Conservation (phyloP, 345 rosid genomes). For the Excoecaria cochinchinensis region DNA sequence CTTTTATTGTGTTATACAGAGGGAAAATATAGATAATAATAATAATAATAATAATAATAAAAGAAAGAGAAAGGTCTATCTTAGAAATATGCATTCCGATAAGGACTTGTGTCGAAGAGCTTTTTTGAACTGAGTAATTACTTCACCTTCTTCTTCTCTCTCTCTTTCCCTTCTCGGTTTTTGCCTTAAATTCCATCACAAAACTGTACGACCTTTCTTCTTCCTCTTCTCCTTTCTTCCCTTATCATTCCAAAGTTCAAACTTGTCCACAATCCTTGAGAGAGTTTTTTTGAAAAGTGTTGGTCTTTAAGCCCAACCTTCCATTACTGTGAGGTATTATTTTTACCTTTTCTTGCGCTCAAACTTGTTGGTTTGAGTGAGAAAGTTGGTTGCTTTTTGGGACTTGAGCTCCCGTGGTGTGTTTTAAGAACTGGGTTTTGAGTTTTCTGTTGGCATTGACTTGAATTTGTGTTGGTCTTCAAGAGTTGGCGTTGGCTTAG, state of each 20-base stretch:
- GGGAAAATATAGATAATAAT: not conserved
- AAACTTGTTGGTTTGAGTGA: not conserved
- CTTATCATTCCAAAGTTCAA: not conserved
- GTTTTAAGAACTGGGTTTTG: slow-evolving; percentile 20
- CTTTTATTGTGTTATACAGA: not conserved
- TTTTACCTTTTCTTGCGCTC: not conserved
- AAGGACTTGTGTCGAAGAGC: slow-evolving; percentile 34
- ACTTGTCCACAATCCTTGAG: not conserved
- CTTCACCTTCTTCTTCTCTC: slow-evolving; percentile 3
- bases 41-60: not conserved
- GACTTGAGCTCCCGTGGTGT: not conserved
- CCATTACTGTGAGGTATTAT: slow-evolving; percentile 23
- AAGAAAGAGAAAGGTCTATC: slow-evolving; percentile 12
- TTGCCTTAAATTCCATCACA: slow-evolving; percentile 12
- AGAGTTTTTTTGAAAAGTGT: slow-evolving; percentile 12
- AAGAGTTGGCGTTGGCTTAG: slow-evolving; percentile 15
- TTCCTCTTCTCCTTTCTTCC: not conserved
- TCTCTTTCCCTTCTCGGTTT: slow-evolving; percentile 20
- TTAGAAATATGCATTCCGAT: slow-evolving; percentile 29
- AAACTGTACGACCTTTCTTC: slow-evolving; percentile 21
- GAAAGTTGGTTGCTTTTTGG: not conserved
- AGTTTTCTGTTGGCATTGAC: slow-evolving; percentile 29
- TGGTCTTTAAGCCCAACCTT: slow-evolving; percentile 14
- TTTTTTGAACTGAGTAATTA: slow-evolving; percentile 10
- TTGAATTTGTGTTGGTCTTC: not conserved